Evolutionary conservation across 2,329 filamentous ascomycete species (phyloP).

Genomic region (Aspergillus calidoustus): DNA sequence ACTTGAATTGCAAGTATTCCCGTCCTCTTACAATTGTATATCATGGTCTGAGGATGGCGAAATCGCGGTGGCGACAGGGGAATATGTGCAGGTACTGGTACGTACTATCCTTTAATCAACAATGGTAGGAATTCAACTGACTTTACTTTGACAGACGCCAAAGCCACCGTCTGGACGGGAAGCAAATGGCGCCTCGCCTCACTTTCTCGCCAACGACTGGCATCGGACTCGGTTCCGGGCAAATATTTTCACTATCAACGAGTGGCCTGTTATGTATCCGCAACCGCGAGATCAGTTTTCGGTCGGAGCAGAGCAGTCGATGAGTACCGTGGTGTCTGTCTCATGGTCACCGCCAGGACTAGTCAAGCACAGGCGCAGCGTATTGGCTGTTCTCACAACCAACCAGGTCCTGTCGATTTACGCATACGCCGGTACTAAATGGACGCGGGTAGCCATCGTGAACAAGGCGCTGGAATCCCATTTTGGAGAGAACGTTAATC

Average conservation of each 20-base stretch:
- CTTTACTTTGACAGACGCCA: constrained; percentile 33
- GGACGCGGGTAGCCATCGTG: constrained; percentile 58
- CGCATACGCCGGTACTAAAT: constrained; percentile 56
- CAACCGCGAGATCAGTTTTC: constrained; percentile 56
- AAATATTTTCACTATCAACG: constrained; percentile 57
- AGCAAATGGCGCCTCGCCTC: constrained; percentile 29
- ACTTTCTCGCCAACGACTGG: constrained; percentile 39
- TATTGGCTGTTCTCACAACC: constrained; percentile 60
- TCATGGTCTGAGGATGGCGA: constrained; percentile 64
- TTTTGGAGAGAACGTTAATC: constrained; percentile 35
- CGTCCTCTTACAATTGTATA: constrained; percentile 58
- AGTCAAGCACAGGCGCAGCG: constrained; percentile 57
- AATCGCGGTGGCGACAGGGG: constrained; percentile 61
- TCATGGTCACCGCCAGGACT: constrained; percentile 63
- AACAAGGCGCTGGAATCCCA: constrained; percentile 54
- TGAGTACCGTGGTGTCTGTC: constrained; percentile 54
- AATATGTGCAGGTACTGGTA: constrained; percentile 59
- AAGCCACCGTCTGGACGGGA: constrained; percentile 21
- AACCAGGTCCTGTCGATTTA: constrained; percentile 63
- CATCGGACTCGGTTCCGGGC: constrained; percentile 49
- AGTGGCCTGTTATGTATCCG: constrained; percentile 54
- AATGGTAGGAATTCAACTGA: constrained; percentile 14
- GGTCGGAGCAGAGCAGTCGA: constrained; percentile 63
- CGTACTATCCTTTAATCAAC: constrained; percentile 15
- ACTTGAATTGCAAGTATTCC: constrained; percentile 51